A percentile compares a stretch with the other conserved stretches of the same genome.
These are phyloP conservation scores for Echites panduratus DNA, from an alignment of 257 asterid species.

Conservation along the genomic window DNA sequence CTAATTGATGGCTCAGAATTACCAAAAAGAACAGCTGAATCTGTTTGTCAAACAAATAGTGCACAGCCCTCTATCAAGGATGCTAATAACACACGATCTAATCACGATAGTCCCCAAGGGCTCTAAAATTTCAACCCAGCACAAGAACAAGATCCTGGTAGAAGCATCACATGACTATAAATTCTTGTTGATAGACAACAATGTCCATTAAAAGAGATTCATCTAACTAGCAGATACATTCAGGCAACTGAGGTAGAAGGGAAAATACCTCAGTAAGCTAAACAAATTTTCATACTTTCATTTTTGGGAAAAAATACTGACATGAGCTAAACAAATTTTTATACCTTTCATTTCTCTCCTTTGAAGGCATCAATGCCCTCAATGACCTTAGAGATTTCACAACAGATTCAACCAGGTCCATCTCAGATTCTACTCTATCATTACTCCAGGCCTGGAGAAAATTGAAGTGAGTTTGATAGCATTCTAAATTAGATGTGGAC, in stretches of 20 bases:
- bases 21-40: neutral
- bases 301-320: neutral
- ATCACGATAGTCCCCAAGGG: too few relatives aligned
- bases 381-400: conserved; percentile 74
- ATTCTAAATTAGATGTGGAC: neutral
- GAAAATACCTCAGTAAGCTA: too few relatives aligned
- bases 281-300: too few relatives aligned
- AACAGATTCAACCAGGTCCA: conserved; percentile 58
- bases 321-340: neutral
- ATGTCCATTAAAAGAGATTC: neutral
- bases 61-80: neutral
- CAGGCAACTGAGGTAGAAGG: too few relatives aligned
- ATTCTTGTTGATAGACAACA: neutral
- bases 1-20: neutral
- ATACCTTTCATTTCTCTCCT: conserved; percentile 74
- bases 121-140: neutral
- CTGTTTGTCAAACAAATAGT: neutral
- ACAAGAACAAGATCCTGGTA: neutral
- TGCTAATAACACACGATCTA: neutral
- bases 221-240: neutral
- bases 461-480: conserved; percentile 1
- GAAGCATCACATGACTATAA: neutral
- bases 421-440: conserved; percentile 65
- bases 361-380: conserved; percentile 59
- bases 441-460: conserved; percentile 63